Evolutionary conservation across 441 rosid species (phyloP).

Genomic region (Arabidopsis hybrid): DNA sequence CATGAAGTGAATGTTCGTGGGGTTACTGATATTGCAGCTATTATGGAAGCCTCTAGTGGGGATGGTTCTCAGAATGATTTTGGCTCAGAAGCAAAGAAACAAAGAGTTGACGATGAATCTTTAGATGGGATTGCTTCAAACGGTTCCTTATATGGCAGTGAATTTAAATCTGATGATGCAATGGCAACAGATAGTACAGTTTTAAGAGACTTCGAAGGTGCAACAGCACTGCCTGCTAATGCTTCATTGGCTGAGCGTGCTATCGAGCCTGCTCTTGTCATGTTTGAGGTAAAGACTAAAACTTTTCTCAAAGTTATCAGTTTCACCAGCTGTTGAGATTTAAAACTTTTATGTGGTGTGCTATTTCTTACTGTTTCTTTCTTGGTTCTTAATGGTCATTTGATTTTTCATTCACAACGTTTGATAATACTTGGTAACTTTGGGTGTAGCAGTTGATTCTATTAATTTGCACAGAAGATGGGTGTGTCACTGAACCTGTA

Average conservation of each 20-base stretch:
- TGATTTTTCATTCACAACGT: background rate
- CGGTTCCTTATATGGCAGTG: constrained; percentile 56
- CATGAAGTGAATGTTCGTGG: constrained; percentile 58
- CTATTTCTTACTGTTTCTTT: constrained; percentile 21
- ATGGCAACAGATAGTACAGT: constrained; percentile 52
- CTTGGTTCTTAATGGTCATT: constrained; percentile 18
- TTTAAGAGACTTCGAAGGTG: constrained; percentile 57
- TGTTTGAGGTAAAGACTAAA: constrained; percentile 78
- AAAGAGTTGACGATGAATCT: constrained; percentile 64
- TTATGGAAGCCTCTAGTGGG: constrained; percentile 61
- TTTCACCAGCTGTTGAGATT: constrained; percentile 10
- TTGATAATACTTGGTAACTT: background rate
- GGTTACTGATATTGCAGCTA: constrained; percentile 58
- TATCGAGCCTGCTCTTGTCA: constrained; percentile 95
- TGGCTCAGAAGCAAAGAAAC: constrained; percentile 67
- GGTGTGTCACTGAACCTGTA: constrained; percentile 25
- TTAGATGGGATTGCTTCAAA: constrained; percentile 57
- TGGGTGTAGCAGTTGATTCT: background rate
- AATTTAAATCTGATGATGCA: constrained; percentile 59
- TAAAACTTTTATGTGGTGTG: constrained; percentile 10
- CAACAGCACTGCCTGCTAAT: constrained; percentile 58
- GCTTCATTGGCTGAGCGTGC: constrained; percentile 84
- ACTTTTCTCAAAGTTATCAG: constrained; percentile 10
- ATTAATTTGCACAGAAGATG: constrained; percentile 20
- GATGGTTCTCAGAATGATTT: constrained; percentile 60